Evolutionary conservation across 2,329 filamentous ascomycete genomes (phyloP).

Genomic region (Cordyceps sp.): DNA sequence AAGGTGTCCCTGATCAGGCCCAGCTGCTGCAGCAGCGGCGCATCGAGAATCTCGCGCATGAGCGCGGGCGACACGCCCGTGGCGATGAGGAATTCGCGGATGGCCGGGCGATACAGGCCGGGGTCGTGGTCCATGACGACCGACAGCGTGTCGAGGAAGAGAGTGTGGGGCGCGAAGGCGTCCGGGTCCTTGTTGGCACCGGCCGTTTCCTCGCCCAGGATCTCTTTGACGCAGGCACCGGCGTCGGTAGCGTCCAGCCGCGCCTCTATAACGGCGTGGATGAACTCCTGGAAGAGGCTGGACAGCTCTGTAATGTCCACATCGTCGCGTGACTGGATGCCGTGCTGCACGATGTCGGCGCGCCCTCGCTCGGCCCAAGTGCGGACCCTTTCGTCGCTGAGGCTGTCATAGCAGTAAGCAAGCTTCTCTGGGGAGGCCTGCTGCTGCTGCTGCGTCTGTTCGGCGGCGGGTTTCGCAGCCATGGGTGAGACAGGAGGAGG

Average conservation of each 20-base stretch:
- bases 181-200: slow-evolving; percentile 32
- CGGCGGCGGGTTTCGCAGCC: slow-evolving; percentile 7
- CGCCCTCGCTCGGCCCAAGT: slow-evolving; percentile 54
- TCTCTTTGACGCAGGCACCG: slow-evolving; percentile 56
- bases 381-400: slow-evolving; percentile 53
- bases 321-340: slow-evolving; percentile 44
- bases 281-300: slow-evolving; percentile 69
- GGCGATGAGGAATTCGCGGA: slow-evolving; percentile 54
- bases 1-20: slow-evolving; percentile 79
- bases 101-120: slow-evolving; percentile 23
- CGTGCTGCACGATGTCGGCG: slow-evolving; percentile 48
- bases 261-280: slow-evolving; percentile 56
- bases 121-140: slow-evolving; percentile 60
- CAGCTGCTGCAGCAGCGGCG: slow-evolving; percentile 54
- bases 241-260: slow-evolving; percentile 52
- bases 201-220: slow-evolving; percentile 42
- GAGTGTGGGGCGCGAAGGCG: slow-evolving; percentile 45
- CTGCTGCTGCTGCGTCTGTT: slow-evolving; percentile 4
- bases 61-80: slow-evolving; percentile 55
- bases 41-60: slow-evolving; percentile 74
- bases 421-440: slow-evolving; percentile 15
- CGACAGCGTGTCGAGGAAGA: slow-evolving; percentile 73
- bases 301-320: slow-evolving; percentile 54
- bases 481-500: slow-evolving; percentile 3
- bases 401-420: slow-evolving; percentile 54